phyloP scores from a whole-genome alignment of 306 rosid species.

The Lupinus albus region DNA sequence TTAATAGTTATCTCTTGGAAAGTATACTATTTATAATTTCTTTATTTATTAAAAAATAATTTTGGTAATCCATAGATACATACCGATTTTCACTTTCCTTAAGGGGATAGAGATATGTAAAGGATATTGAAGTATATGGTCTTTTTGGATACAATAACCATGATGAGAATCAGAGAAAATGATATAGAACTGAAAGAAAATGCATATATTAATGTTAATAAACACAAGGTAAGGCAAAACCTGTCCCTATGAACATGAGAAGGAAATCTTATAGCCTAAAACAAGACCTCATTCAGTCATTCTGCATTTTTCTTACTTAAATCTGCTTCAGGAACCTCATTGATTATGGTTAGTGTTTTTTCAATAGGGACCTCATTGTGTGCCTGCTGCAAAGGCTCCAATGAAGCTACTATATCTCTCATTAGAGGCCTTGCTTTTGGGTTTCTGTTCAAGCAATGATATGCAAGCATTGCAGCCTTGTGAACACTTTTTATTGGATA shows the following conservation, averaged over 20 bases:
- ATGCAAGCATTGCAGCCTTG: constrained; percentile 89
- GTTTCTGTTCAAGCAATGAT: constrained; percentile 90
- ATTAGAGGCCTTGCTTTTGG: constrained; percentile 97
- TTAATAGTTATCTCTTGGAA: too few relatives aligned
- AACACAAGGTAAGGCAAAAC: too few relatives aligned
- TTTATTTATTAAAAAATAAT: too few relatives aligned
- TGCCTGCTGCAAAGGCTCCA: constrained; percentile 78
- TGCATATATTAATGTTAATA: neutral
- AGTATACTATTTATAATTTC: too few relatives aligned
- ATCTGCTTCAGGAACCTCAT: constrained; percentile 51
- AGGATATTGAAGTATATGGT: too few relatives aligned
- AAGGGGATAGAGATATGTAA: too few relatives aligned
- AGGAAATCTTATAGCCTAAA: constrained; percentile 23
- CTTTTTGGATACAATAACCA: too few relatives aligned
- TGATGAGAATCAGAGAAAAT: constrained; percentile 2
- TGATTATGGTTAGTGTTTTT: constrained; percentile 60
- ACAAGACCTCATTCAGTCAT: constrained; percentile 29
- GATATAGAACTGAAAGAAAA: constrained; percentile 29
- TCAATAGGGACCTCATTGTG: constrained; percentile 49
- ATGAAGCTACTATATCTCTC: constrained; percentile 92
- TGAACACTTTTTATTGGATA: constrained; percentile 80
- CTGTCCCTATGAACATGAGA: constrained; percentile 24
- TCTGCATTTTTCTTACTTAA: constrained; percentile 49
- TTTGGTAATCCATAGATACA: too few relatives aligned
- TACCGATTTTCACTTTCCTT: too few relatives aligned